Conservation (phyloP, 192 early-diverging fungal genomes). For the Entomortierella chlamydospora region DNA sequence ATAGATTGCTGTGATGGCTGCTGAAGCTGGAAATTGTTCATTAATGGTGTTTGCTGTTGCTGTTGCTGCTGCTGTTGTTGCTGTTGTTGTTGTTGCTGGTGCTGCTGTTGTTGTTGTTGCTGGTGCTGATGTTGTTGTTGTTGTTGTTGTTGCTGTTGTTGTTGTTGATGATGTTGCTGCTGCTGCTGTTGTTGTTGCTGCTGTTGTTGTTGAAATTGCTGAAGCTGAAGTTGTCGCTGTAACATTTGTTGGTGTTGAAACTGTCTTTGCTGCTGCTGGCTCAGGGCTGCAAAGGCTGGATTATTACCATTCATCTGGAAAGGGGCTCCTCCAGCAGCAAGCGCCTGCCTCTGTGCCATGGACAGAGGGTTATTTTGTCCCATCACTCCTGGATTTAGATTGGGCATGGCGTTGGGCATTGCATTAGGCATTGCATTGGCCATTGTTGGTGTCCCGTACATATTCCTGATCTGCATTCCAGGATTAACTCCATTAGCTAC, state of each 20-base stretch:
- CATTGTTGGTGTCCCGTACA: conserved; percentile 52
- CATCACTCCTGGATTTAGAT: conserved; percentile 34
- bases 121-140: conserved; percentile 32
- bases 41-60: conserved; percentile 28
- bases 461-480: conserved; percentile 52
- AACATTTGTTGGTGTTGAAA: conserved; percentile 29
- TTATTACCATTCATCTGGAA: conserved; percentile 42
- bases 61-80: conserved; percentile 33
- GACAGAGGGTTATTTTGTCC: conserved; percentile 24
- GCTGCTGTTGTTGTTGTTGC: conserved; percentile 47
- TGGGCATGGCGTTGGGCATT: conserved; percentile 46
- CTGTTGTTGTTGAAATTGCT: conserved; percentile 21
- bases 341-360: conserved; percentile 38
- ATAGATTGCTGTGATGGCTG: conserved; percentile 19
- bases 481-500: conserved; percentile 44
- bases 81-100: conserved; percentile 35
- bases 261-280: conserved; percentile 27
- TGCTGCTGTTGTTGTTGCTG: conserved; percentile 14
- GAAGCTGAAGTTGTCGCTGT: conserved; percentile 21
- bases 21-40: conserved; percentile 43
- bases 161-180: conserved; percentile 26
- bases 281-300: conserved; percentile 34
- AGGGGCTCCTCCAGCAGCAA: conserved; percentile 19
- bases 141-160: conserved; percentile 28
- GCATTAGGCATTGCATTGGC: conserved; percentile 49